phyloP scores from a whole-genome alignment of 2,329 filamentous ascomycete genomes.

The Zymoseptoria crescenta region DNA sequence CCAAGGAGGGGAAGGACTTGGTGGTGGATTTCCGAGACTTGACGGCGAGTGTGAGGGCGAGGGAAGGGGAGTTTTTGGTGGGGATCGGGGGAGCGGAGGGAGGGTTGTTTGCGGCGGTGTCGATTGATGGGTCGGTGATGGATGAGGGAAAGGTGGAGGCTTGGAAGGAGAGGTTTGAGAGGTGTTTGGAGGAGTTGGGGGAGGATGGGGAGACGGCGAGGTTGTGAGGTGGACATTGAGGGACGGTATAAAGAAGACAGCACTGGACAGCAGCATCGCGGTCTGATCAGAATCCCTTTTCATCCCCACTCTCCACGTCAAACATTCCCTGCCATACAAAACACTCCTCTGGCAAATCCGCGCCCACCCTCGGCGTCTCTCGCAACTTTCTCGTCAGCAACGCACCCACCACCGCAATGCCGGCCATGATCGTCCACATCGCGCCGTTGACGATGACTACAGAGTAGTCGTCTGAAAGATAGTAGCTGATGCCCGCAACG shows the following conservation, averaged over 20 bases:
- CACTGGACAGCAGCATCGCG: background rate
- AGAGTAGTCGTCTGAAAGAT: conserved; percentile 37
- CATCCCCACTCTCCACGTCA: conserved; percentile 32
- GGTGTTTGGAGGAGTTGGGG: conserved; percentile 17
- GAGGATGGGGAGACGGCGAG: conserved; percentile 1
- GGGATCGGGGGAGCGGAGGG: conserved; percentile 33
- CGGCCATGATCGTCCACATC: conserved; percentile 37
- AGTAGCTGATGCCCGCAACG: conserved; percentile 39
- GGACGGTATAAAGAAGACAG: background rate
- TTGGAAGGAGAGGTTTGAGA: conserved; percentile 22
- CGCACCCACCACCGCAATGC: conserved; percentile 36
- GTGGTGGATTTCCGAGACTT: conserved; percentile 33
- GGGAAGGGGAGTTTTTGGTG: conserved; percentile 41
- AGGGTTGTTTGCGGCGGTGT: conserved; percentile 30
- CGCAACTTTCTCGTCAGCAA: conserved; percentile 38
- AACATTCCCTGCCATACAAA: conserved; percentile 42
- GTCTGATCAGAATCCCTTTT: conserved; percentile 13
- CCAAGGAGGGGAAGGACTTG: conserved; percentile 29
- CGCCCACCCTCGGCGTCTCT: conserved; percentile 38
- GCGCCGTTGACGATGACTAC: conserved; percentile 38
- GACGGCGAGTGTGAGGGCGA: conserved; percentile 35
- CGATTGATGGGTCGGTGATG: conserved; percentile 31
- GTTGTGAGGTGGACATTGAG: background rate
- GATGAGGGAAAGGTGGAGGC: conserved; percentile 22
- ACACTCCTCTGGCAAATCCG: conserved; percentile 37